Evolutionary conservation across 495 filamentous ascomycete genomes (phyloP).

Genomic region (Aspergillus steynii): DNA sequence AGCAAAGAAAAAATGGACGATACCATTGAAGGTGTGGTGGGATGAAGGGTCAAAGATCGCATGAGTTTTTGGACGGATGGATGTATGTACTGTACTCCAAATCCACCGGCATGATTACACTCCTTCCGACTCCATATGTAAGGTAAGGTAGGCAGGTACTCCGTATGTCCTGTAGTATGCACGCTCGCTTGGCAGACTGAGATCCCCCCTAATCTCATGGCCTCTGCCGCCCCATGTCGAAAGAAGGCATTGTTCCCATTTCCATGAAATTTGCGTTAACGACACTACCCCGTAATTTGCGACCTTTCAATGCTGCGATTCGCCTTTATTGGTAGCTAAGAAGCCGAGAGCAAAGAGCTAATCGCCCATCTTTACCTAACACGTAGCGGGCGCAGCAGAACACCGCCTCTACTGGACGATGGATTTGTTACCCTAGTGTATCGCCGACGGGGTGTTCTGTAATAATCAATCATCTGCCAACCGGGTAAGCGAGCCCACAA

Average conservation of each 20-base stretch:
- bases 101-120: too few relatives aligned
- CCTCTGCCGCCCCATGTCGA: not conserved
- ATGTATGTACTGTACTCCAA: too few relatives aligned
- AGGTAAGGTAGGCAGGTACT: too few relatives aligned
- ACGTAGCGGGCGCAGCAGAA: conserved; percentile 13
- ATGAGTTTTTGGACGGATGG: too few relatives aligned
- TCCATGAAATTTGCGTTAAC: not conserved
- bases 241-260: not conserved
- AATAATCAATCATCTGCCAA: conserved; percentile 8
- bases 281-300: not conserved
- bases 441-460: too few relatives aligned
- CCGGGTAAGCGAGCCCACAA: conserved; percentile 16
- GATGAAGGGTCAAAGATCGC: too few relatives aligned
- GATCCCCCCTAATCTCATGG: not conserved
- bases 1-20: too few relatives aligned
- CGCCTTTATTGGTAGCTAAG: not conserved
- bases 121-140: too few relatives aligned
- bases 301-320: not conserved
- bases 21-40: too few relatives aligned
- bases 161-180: too few relatives aligned
- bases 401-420: not conserved
- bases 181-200: not conserved
- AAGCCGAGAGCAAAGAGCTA: not conserved
- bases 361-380: conserved; percentile 6
- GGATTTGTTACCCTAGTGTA: too few relatives aligned